A percentile compares a stretch with the other conserved stretches of the same genome.
These are phyloP conservation scores for Striga asiatica DNA, from an alignment of 257 asterid genomes.

Conservation along the genomic window DNA sequence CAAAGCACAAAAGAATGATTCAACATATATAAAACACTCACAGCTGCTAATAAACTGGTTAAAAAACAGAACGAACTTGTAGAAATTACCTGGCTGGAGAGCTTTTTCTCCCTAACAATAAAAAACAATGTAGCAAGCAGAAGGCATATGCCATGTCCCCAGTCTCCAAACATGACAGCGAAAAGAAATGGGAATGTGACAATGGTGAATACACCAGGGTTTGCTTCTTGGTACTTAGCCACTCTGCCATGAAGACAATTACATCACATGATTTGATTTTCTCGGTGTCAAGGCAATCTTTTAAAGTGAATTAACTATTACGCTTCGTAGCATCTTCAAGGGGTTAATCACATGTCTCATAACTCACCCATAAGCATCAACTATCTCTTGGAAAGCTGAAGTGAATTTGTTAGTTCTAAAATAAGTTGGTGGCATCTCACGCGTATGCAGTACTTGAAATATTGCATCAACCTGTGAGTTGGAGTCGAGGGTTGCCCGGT, in stretches of 20 bases:
- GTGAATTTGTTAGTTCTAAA: conserved; percentile 87
- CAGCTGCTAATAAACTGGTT: too few relatives aligned
- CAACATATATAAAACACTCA: too few relatives aligned
- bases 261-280: neutral
- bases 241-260: conserved; percentile 49
- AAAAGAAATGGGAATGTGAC: conserved; percentile 98
- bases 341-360: conserved; percentile 10
- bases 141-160: conserved; percentile 99
- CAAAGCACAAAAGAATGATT: too few relatives aligned
- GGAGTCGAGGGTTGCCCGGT: conserved; percentile 66
- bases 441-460: conserved; percentile 72
- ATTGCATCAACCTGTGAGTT: conserved; percentile 94
- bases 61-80: too few relatives aligned
- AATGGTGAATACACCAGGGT: conserved; percentile 95
- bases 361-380: conserved; percentile 79
- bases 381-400: conserved; percentile 79
- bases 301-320: neutral
- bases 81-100: conserved; percentile 66
- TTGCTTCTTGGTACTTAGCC: conserved; percentile 98
- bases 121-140: conserved; percentile 63
- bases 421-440: conserved; percentile 94
- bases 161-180: conserved; percentile 98
- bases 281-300: neutral
- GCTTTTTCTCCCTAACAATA: conserved; percentile 60
- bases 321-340: neutral